These are phyloP conservation scores for Cucumis cinereus DNA, from an alignment of 306 rosid genomes.

Conservation along the genomic window DNA sequence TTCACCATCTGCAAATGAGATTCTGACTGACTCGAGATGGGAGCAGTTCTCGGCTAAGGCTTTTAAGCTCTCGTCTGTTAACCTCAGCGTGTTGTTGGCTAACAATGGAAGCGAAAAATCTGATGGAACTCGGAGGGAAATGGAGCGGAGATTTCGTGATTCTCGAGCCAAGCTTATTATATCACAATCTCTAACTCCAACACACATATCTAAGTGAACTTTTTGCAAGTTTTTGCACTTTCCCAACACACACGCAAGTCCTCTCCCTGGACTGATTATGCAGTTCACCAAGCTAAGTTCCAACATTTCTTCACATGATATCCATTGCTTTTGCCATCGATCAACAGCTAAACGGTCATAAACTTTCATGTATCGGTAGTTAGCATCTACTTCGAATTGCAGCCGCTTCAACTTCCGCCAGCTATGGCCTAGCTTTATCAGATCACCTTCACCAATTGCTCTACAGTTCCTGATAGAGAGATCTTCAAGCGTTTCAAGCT, in stretches of 20 bases:
- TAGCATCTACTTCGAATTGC: conserved; percentile 83
- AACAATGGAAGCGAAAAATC: conserved; percentile 71
- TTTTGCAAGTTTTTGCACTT: conserved; percentile 71
- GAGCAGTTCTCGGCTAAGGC: conserved; percentile 68
- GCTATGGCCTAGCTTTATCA: conserved; percentile 48
- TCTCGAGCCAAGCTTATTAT: conserved; percentile 52
- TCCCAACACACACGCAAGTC: conserved; percentile 73
- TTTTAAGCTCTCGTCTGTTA: conserved; percentile 71
- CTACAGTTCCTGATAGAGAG: conserved; percentile 30
- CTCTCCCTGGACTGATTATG: conserved; percentile 86
- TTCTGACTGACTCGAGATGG: conserved; percentile 57
- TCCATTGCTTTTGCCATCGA: conserved; percentile 72
- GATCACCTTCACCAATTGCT: conserved; percentile 37
- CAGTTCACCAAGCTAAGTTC: conserved; percentile 77
- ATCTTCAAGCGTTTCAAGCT: conserved; percentile 27
- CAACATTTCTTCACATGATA: conserved; percentile 56
- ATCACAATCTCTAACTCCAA: conserved; percentile 77
- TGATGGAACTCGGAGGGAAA: conserved; percentile 65
- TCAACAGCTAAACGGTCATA: conserved; percentile 71
- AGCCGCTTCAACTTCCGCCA: conserved; percentile 59
- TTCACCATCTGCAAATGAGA: conserved; percentile 76
- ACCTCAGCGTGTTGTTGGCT: conserved; percentile 42
- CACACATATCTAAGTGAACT: conserved; percentile 79
- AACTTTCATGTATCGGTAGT: conserved; percentile 80
- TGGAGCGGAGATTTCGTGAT: conserved; percentile 47